Conservation (phyloP, 1,139 yeast genomes). For the Hyphopichia wangnamkhiaoensis region DNA sequence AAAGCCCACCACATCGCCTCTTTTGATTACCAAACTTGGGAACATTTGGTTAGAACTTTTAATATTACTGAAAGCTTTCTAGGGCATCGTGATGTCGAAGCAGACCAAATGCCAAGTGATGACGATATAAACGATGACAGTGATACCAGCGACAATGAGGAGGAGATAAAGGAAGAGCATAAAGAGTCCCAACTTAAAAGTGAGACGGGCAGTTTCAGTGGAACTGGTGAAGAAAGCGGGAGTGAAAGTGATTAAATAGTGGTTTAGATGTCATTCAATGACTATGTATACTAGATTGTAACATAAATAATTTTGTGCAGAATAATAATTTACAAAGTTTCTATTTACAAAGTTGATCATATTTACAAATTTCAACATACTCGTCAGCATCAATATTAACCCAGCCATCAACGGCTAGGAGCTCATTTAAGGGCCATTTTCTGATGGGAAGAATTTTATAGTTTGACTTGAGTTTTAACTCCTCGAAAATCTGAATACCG, state of each 20-base stretch:
- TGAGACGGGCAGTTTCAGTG: neutral
- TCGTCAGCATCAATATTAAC: conserved; percentile 14
- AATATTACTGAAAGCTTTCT: conserved; percentile 56
- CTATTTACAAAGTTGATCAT: neutral
- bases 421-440: conserved; percentile 70
- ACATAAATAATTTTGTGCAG: too few species aligned
- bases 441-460: conserved; percentile 59
- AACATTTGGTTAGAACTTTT: conserved; percentile 47
- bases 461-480: conserved; percentile 46
- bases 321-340: neutral
- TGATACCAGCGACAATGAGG: neutral
- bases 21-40: conserved; percentile 68
- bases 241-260: too few species aligned
- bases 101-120: conserved; percentile 28
- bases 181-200: neutral
- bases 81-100: conserved; percentile 41
- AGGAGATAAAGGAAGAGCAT: neutral
- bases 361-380: conserved; percentile 2
- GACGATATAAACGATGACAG: conserved; percentile 10
- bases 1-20: conserved; percentile 70
- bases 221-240: too few species aligned
- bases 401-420: conserved; percentile 57
- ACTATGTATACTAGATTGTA: neutral
- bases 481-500: conserved; percentile 81
- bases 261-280: too few species aligned